Conservation (phyloP, 129 eudicot genomes). For the Kitagawia praeruptora region DNA sequence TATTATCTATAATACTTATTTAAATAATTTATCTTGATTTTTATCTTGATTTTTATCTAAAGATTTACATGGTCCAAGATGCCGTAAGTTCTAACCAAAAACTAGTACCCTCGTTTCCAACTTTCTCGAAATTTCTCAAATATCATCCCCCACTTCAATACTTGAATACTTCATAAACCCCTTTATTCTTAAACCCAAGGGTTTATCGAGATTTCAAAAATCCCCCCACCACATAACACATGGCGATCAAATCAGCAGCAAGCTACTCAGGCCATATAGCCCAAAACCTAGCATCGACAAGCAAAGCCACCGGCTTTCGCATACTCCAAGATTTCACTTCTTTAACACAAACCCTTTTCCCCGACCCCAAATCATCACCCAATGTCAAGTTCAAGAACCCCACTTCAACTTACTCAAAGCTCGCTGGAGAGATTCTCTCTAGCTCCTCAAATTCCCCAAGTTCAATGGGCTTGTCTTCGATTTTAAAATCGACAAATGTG, state of each 20-base stretch:
- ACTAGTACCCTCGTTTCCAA: no score
- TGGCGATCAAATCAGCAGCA: constrained; percentile 80
- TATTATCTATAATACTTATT: no score
- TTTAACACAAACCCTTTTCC: constrained; percentile 16
- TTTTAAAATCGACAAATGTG: constrained; percentile 36
- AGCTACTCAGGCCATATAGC: constrained; percentile 60
- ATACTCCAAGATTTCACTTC: constrained; percentile 34
- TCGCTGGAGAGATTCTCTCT: constrained; percentile 34
- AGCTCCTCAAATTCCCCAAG: constrained; percentile 28
- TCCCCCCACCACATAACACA: neutral
- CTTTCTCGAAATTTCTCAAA: no score
- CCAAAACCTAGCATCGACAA: constrained; percentile 39
- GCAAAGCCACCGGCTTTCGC: constrained; percentile 31
- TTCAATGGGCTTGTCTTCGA: constrained; percentile 35
- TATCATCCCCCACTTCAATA: no score
- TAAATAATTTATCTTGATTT: no score
- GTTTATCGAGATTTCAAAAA: no score
- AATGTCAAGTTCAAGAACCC: neutral
- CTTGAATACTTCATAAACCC: no score
- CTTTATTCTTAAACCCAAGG: no score
- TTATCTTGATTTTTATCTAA: no score
- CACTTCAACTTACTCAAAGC: constrained; percentile 16
- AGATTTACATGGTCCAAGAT: no score
- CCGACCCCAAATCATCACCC: constrained; percentile 11
- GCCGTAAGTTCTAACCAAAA: no score